Percentiles rank a stretch among this genome's conserved stretches.
These are phyloP conservation scores for Mucor velutinosus DNA, from an alignment of 371 early-diverging fungal genomes.

Conservation along the genomic window DNA sequence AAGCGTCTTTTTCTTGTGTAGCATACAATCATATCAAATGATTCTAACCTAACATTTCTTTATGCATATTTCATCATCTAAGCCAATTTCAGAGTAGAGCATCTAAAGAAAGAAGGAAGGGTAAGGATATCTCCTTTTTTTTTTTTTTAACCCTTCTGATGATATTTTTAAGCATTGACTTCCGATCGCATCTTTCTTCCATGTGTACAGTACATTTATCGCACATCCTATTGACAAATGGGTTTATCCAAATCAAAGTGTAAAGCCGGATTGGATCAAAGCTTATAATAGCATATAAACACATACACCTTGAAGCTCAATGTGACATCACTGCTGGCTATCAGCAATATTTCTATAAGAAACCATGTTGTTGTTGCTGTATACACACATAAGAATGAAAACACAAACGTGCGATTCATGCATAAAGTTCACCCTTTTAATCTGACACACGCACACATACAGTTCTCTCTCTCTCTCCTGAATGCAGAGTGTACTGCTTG, in stretches of 20 bases:
- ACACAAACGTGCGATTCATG: background rate
- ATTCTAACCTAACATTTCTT: background rate
- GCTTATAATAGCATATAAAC: background rate
- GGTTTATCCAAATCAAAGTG: background rate
- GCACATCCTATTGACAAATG: background rate
- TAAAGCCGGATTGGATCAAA: background rate
- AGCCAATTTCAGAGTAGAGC: background rate
- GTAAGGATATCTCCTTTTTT: background rate
- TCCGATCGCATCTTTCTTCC: background rate
- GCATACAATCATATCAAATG: background rate
- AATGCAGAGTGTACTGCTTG: background rate
- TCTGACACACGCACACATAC: background rate
- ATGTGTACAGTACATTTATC: background rate
- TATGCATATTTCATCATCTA: slow-evolving; percentile 4
- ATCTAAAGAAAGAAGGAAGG: background rate
- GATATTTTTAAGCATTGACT: background rate
- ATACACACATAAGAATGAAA: background rate
- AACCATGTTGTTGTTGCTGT: background rate
- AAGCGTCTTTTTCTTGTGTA: background rate
- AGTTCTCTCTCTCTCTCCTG: background rate
- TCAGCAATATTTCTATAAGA: background rate
- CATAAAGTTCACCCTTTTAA: background rate
- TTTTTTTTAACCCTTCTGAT: background rate
- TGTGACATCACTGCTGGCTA: background rate
- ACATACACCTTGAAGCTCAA: background rate